Percentiles rank a stretch among this genome's conserved stretches.
These are phyloP conservation scores for Saksenaea oblongispora DNA, from an alignment of 371 early-diverging fungal genomes.

Conservation along the genomic window DNA sequence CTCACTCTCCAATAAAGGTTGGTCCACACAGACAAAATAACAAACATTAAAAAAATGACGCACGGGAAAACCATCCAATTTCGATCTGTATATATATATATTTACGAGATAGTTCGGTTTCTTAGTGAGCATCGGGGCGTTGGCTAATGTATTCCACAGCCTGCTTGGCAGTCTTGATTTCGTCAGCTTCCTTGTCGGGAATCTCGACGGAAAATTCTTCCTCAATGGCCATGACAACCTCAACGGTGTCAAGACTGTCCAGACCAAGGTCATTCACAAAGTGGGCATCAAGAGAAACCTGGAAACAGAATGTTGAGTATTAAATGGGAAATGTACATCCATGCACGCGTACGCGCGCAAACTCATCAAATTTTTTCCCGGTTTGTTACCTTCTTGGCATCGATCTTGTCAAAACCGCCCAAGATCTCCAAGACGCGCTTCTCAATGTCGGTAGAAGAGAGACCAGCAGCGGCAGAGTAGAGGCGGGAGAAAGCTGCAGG, in stretches of 20 bases:
- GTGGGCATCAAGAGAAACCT: constrained; percentile 85
- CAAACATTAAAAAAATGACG: background rate
- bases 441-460: constrained; percentile 68
- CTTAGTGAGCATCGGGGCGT: constrained; percentile 80
- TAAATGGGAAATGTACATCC: background rate
- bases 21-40: background rate
- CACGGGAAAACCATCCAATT: background rate
- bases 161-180: constrained; percentile 85
- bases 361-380: background rate
- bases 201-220: constrained; percentile 98
- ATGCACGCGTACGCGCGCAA: background rate
- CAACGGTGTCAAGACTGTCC: constrained; percentile 95
- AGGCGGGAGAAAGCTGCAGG: constrained; percentile 46
- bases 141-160: constrained; percentile 86
- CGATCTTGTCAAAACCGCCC: constrained; percentile 94
- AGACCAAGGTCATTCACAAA: constrained; percentile 94
- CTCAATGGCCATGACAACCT: constrained; percentile 98
- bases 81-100: background rate
- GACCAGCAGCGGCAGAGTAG: constrained; percentile 65
- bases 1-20: too few relatives aligned
- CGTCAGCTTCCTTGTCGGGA: constrained; percentile 96
- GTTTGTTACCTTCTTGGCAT: constrained; percentile 78
- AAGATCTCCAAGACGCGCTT: constrained; percentile 84
- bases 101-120: background rate
- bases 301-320: background rate